Evolutionary conservation across 441 rosid genomes (phyloP).

Genomic region (Arabidopsis lyrata): DNA sequence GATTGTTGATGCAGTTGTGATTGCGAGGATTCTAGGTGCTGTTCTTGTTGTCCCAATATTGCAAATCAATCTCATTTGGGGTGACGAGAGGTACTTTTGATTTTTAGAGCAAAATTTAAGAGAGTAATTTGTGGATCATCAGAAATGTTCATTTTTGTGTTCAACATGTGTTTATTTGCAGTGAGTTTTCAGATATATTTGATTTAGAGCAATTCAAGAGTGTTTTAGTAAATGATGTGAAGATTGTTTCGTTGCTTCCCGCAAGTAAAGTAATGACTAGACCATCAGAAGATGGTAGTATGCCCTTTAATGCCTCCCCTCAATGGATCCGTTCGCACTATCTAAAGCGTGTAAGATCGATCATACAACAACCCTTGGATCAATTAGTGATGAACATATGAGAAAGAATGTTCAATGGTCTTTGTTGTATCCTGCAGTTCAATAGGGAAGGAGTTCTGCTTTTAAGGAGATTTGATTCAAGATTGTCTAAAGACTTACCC

Average conservation of each 20-base stretch:
- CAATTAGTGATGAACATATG: background rate
- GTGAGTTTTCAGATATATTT: slow-evolving; percentile 95
- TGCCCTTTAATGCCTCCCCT: slow-evolving; percentile 80
- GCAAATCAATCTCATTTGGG: slow-evolving; percentile 97
- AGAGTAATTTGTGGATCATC: background rate
- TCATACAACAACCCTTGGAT: slow-evolving; percentile 8
- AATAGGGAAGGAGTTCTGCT: slow-evolving; percentile 86
- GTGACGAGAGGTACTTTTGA: slow-evolving; percentile 80
- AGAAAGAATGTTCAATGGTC: background rate
- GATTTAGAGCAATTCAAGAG: slow-evolving; percentile 90
- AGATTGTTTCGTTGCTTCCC: slow-evolving; percentile 82
- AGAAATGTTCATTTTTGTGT: slow-evolving; percentile 11
- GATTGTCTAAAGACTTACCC: slow-evolving; percentile 92
- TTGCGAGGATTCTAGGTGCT: slow-evolving; percentile 96
- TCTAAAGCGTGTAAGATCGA: slow-evolving; percentile 70
- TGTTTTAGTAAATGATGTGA: slow-evolving; percentile 76
- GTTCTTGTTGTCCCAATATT: slow-evolving; percentile 90
- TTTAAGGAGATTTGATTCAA: slow-evolving; percentile 85
- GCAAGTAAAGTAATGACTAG: slow-evolving; percentile 84
- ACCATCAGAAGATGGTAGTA: slow-evolving; percentile 80
- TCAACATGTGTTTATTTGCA: slow-evolving; percentile 45
- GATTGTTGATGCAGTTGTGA: slow-evolving; percentile 95
- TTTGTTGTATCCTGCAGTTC: slow-evolving; percentile 59
- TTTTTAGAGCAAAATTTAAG: background rate
- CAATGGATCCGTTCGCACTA: slow-evolving; percentile 91